Percentiles rank a stretch among this genome's conserved stretches.
These are phyloP conservation scores for Cytospora leucostoma DNA, from an alignment of 2,329 filamentous ascomycete genomes.

Conservation along the genomic window DNA sequence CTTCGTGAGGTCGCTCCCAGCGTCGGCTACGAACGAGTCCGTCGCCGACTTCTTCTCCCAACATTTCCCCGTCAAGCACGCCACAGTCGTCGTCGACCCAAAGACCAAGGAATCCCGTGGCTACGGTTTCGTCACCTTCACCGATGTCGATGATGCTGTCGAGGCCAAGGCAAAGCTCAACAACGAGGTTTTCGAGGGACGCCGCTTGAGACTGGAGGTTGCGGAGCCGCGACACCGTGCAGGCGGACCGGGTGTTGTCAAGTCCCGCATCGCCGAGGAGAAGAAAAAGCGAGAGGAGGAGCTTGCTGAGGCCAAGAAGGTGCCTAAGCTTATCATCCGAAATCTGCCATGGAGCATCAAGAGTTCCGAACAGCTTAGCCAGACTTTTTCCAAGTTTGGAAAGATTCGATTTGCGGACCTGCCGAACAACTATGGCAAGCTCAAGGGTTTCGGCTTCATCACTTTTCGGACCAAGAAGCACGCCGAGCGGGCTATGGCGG, in stretches of 20 bases:
- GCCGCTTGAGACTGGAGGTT: slow-evolving; percentile 81
- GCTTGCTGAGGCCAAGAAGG: slow-evolving; percentile 59
- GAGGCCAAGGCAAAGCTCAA: slow-evolving; percentile 81
- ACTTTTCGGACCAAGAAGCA: slow-evolving; percentile 86
- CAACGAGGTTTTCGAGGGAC: slow-evolving; percentile 74
- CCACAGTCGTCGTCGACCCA: slow-evolving; percentile 85
- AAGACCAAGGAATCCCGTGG: slow-evolving; percentile 85
- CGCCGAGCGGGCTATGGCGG: slow-evolving; percentile 82
- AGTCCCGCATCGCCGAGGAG: slow-evolving; percentile 42
- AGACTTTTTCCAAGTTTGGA: slow-evolving; percentile 82
- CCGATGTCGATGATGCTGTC: slow-evolving; percentile 86
- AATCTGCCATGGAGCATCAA: slow-evolving; percentile 98
- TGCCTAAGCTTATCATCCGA: slow-evolving; percentile 81
- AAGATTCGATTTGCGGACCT: slow-evolving; percentile 88
- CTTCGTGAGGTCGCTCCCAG: slow-evolving; percentile 86
- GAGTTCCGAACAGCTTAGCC: slow-evolving; percentile 74
- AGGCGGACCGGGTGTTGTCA: slow-evolving; percentile 39
- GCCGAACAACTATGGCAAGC: slow-evolving; percentile 73
- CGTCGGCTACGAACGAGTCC: slow-evolving; percentile 75
- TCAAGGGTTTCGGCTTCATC: slow-evolving; percentile 91
- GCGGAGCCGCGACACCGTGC: slow-evolving; percentile 81
- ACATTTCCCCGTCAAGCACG: slow-evolving; percentile 92
- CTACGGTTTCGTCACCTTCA: slow-evolving; percentile 96
- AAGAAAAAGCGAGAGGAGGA: slow-evolving; percentile 62
- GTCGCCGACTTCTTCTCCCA: slow-evolving; percentile 91